Base-by-base conservation (phyloP, 129 eudicot species). In the Arctium lappa region DNA sequence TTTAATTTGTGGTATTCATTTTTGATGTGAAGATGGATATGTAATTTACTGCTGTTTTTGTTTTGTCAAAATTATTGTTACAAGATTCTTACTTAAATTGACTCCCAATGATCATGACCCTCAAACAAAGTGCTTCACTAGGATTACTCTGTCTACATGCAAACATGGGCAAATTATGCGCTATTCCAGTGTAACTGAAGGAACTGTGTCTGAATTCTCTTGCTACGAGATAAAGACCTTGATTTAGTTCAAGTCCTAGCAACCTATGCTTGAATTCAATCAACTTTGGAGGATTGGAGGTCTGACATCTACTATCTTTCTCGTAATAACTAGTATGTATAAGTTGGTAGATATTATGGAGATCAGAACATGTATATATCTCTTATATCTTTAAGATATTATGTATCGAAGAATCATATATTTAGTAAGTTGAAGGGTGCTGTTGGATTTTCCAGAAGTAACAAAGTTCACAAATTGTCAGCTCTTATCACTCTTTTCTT, bases 111-210 rank as follows among this genome's bases (percentile, higher is more conserved):
- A 70, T 70, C 48, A 31, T 50, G 36, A 46, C 34, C 48, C 10
- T 79, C 16, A n/a, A 79, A 44, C 13, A 4, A 44, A 79, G 83
- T 80, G 71, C 78, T 72, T 80, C 34, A 34, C 62, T 80, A 71
- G 71, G 36, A 71, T 72, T 22, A 80, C 72, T 72, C 72, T 40
- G 72, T 27, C 18, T 69, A 15, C 68, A n/a, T 40, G 44, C 40
- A 79, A 42, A 30, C 33, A 13, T 69, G 74, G 46, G 36, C 29
- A 11, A 78, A 8, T 27, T 78, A 27, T 65, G 62, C 30, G 81
- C 60, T 18, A 63, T 62, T 78, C 18, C 72, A 37, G 53, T 78
- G 6, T 63, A 39, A 22, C 5, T 22, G 38, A 18, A 62, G 37
- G 73, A 7, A 12, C 50, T 66, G 53, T 56, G 16, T 36, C 53